Conservation (phyloP, 2,329 filamentous ascomycete species). For the Arthrinium phaeospermum region DNA sequence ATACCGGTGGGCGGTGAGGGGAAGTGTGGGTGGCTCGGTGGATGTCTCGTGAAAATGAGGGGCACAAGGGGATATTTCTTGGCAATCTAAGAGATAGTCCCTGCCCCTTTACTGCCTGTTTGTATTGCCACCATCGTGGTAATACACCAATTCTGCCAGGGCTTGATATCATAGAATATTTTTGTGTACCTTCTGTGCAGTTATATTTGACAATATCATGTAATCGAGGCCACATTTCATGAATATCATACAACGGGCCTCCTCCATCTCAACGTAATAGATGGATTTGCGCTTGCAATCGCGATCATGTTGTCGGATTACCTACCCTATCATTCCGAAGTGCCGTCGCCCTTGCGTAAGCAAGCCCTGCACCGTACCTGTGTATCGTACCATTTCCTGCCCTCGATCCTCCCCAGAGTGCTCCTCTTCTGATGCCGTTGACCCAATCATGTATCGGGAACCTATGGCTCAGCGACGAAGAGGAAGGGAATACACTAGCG, state of each 20-base stretch:
- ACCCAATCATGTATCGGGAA: not conserved
- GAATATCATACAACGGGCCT: not conserved
- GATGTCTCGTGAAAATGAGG: slow-evolving; percentile 11
- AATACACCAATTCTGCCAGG: not conserved
- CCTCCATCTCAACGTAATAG: not conserved
- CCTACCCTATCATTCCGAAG: not conserved
- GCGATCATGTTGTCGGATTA: not conserved
- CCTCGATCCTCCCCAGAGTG: not conserved
- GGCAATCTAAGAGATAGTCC: not conserved
- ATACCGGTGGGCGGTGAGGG: slow-evolving; percentile 15
- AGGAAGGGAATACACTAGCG: not conserved
- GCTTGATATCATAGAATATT: not conserved
- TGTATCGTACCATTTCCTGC: not conserved
- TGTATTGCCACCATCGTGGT: not conserved
- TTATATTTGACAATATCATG: not conserved
- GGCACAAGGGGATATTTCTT: not conserved
- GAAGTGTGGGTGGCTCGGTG: not conserved
- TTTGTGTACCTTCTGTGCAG: not conserved
- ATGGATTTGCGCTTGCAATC: not conserved
- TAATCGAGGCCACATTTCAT: slow-evolving; percentile 4
- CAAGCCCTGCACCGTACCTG: not conserved
- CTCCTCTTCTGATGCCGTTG: not conserved
- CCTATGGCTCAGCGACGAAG: not conserved
- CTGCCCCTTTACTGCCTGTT: not conserved
- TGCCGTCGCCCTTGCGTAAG: not conserved